phyloP scores from a whole-genome alignment of 2,329 filamentous ascomycete genomes.

The Claviceps pazoutovae region DNA sequence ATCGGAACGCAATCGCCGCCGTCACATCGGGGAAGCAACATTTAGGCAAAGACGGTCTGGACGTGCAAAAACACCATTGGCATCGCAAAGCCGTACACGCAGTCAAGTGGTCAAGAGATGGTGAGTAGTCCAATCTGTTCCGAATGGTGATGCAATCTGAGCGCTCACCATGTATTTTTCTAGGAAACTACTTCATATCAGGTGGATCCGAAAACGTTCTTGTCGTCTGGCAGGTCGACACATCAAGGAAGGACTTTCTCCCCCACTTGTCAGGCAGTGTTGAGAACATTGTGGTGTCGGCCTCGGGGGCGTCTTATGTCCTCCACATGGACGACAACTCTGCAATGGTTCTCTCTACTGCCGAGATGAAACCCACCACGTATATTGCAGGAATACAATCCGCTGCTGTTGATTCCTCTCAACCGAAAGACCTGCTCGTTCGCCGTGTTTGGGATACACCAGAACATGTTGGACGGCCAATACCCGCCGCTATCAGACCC shows the following conservation, averaged over 20 bases:
- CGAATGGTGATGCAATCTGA: background rate
- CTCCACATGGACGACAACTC: constrained; percentile 87
- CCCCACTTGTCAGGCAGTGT: constrained; percentile 84
- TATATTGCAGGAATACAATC: constrained; percentile 76
- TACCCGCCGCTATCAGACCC: constrained; percentile 51
- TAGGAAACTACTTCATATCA: constrained; percentile 86
- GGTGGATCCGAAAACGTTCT: constrained; percentile 82
- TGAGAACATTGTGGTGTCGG: constrained; percentile 71
- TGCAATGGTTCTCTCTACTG: constrained; percentile 75
- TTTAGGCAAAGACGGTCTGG: constrained; percentile 33
- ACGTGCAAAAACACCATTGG: constrained; percentile 69
- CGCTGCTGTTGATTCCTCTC: constrained; percentile 34
- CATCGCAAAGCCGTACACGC: constrained; percentile 72
- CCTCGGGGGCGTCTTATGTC: constrained; percentile 65
- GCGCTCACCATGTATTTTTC: constrained; percentile 15
- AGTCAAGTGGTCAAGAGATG: constrained; percentile 85
- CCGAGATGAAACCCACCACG: constrained; percentile 71
- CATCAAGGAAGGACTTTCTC: constrained; percentile 65
- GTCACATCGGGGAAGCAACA: constrained; percentile 30
- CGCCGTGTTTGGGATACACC: constrained; percentile 34
- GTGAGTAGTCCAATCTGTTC: constrained; percentile 28
- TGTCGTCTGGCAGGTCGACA: constrained; percentile 88
- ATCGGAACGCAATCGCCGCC: constrained; percentile 56
- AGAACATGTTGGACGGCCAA: constrained; percentile 30
- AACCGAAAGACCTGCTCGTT: constrained; percentile 39